Base-by-base conservation (phyloP, 2,329 filamentous ascomycete genomes). In the Venturia aucupariae region DNA sequence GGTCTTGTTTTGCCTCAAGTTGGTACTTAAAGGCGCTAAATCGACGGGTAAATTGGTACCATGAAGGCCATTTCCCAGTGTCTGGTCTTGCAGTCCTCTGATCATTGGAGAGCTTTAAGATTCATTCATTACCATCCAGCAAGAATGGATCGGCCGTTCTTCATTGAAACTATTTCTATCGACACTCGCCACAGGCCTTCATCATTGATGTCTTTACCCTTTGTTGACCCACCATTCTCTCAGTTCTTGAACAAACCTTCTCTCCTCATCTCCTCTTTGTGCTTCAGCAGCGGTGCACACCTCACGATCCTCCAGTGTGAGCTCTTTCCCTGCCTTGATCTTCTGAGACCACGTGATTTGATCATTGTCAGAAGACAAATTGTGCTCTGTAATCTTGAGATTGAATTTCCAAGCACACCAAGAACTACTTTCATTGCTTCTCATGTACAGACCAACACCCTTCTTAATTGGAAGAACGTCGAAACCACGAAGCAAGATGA, bases 231-330 rank as follows among this genome's bases (percentile, higher is more conserved):
- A 81, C 78, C 78, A 80, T 11, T 38, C 67, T 66, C 76, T 73
- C 67, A 81, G 67, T 67, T 69, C 72, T 66, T 68, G 69, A 19
- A 76, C 78, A 64, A 76, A 73, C 48, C 68, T 68, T 71, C 77
- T 75, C 70, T 81, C 79, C 38, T 76, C 78, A 7, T 75, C 72
- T 0, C 77, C 79, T 46, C 76, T 70, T 70, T 81, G 79, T 0
- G 81, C 78, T 51, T 51, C 46, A 11, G 46, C 24, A 69, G 72
- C 66, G 79, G 78, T 1, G 79, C 79, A 38, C 68, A 80, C 78
- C 66, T 81, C 79, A 27, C 68, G 68, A 69, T 32, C 64, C 65
- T 67, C 67, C 24, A 71, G 54, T 63, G 69, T 73, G 30, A 66
- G 64, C 44, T 35, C n/a, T 19, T n/a, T 60, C 66, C 66, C 32